A percentile compares a stretch with the other conserved stretches of the same genome.
phyloP scores from a whole-genome alignment of 495 filamentous ascomycete genomes.

The Elasticomyces elasticus region DNA sequence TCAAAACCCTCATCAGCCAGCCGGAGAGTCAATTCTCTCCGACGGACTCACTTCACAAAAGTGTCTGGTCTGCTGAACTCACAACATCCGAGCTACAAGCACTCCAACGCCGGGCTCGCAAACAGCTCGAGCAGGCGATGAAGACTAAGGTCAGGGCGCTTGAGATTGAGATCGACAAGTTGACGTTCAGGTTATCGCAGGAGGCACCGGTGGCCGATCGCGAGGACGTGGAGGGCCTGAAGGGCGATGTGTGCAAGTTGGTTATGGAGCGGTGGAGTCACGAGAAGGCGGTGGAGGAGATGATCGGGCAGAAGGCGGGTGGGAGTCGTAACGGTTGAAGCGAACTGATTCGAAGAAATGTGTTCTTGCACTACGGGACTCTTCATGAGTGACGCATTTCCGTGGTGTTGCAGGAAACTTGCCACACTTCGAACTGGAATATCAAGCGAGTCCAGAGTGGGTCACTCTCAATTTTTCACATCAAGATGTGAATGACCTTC shows the following conservation, averaged over 20 bases:
- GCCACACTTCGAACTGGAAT: too few relatives aligned
- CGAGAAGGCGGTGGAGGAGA: not conserved
- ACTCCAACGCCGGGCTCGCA: not conserved
- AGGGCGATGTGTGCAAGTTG: not conserved
- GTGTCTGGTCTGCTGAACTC: not conserved
- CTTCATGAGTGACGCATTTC: not conserved
- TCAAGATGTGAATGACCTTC: too few relatives aligned
- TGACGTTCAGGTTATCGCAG: not conserved
- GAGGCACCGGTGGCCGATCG: not conserved
- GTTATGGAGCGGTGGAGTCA: not conserved
- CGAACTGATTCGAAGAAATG: too few relatives aligned
- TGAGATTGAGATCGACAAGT: not conserved
- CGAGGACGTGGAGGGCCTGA: not conserved
- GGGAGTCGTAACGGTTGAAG: not conserved
- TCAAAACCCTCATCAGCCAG: not conserved
- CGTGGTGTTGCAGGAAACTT: too few relatives aligned
- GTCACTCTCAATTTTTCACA: too few relatives aligned
- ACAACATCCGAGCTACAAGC: not conserved
- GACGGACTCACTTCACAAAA: not conserved
- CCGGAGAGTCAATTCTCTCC: not conserved
- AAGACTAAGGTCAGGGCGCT: not conserved
- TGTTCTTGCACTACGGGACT: too few relatives aligned
- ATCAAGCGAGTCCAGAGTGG: too few relatives aligned
- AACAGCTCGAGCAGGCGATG: not conserved
- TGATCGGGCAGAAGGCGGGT: not conserved